These are phyloP conservation scores for Lactarius akahatsu DNA, from an alignment of 768 basidiomycete species.

Conservation along the genomic window DNA sequence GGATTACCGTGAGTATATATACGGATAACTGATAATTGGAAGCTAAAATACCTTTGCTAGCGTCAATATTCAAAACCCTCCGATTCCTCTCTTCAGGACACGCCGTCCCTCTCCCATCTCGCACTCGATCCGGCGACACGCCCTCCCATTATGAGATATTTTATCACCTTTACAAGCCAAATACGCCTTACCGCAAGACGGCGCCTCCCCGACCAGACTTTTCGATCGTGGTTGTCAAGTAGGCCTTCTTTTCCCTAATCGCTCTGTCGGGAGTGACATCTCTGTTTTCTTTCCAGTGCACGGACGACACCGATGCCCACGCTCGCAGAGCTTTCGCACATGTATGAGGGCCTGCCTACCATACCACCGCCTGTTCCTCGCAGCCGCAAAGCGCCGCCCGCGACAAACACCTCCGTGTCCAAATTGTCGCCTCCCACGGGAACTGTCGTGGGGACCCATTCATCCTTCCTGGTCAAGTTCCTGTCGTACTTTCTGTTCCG, in stretches of 20 bases:
- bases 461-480: constrained; percentile 8
- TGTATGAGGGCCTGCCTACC: constrained; percentile 69
- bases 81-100: constrained; percentile 74
- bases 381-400: constrained; percentile 31
- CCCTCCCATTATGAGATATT: constrained; percentile 75
- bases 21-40: background rate
- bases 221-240: constrained; percentile 85
- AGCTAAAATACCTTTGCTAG: constrained; percentile 41
- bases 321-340: constrained; percentile 66
- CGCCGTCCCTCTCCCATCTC: constrained; percentile 44
- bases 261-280: background rate
- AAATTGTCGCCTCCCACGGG: background rate
- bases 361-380: constrained; percentile 62
- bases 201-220: constrained; percentile 81
- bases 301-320: constrained; percentile 81
- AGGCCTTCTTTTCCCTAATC: constrained; percentile 32
- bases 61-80: constrained; percentile 62
- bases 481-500: background rate
- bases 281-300: constrained; percentile 50
- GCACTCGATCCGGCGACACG: constrained; percentile 27
- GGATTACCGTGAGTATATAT: constrained; percentile 48
- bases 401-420: background rate
- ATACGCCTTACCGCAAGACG: constrained; percentile 78
- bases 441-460: background rate
- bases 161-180: constrained; percentile 90